Evolutionary conservation across 2,329 filamentous ascomycete species (phyloP).

Genomic region (Fusarium transvaalense): DNA sequence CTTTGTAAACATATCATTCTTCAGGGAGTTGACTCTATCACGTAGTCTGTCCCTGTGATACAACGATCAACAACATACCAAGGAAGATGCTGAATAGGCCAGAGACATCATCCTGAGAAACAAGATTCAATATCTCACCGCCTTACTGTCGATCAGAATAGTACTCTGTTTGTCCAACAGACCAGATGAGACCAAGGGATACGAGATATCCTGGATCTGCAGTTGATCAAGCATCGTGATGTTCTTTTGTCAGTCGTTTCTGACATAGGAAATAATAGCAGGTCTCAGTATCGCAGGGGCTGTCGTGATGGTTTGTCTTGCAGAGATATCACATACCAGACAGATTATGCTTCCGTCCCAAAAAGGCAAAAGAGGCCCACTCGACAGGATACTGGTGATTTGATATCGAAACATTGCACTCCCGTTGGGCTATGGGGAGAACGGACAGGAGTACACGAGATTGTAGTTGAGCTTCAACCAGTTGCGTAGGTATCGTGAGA

Average conservation of each 20-base stretch:
- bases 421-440: neutral
- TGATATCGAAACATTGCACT: rapidly evolving
- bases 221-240: neutral
- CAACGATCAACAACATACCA: rapidly evolving
- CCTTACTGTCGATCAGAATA: neutral
- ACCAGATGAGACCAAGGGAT: neutral
- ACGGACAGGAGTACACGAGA: neutral
- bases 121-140: neutral
- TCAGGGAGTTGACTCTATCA: too few species aligned
- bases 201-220: neutral
- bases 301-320: neutral
- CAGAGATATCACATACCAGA: conserved; percentile 30
- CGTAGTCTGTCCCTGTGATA: too few species aligned
- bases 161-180: rapidly evolving
- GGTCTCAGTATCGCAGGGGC: neutral
- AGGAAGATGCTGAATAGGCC: rapidly evolving
- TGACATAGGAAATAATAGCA: neutral
- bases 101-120: rapidly evolving
- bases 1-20: too few species aligned
- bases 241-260: neutral
- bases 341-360: neutral
- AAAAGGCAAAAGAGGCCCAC: neutral
- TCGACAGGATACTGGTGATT: neutral
- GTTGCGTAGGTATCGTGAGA: neutral
- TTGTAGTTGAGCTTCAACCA: rapidly evolving